A percentile compares a stretch with the other conserved stretches of the same genome.
Evolutionary conservation across 192 early-diverging fungal genomes (phyloP).

Genomic region (Rhizophagus sp.): DNA sequence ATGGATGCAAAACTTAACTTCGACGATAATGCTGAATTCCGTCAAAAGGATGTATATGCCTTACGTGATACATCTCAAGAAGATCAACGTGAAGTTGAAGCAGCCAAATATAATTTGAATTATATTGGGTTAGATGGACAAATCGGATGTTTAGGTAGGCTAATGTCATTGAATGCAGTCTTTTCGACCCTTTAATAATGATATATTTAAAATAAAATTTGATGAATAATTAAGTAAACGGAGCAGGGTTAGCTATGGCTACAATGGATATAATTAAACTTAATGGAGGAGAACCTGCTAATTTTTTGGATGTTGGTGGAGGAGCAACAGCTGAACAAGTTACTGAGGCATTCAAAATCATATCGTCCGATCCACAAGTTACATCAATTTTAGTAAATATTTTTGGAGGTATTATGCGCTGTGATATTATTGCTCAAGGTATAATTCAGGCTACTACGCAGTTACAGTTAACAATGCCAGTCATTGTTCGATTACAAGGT

Average conservation of each 20-base stretch:
- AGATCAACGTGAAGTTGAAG: conserved; percentile 95
- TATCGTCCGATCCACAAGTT: conserved; percentile 94
- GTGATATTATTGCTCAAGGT: conserved; percentile 97
- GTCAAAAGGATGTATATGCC: conserved; percentile 86
- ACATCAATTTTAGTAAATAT: conserved; percentile 99
- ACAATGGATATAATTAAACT: conserved; percentile 99
- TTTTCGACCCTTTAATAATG: background rate
- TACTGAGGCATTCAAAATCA: conserved; percentile 99
- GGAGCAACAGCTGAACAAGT: conserved; percentile 94
- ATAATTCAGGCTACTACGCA: conserved; percentile 94
- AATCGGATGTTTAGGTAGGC: conserved; percentile 90
- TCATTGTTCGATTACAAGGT: conserved; percentile 95
- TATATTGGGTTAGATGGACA: conserved; percentile 99
- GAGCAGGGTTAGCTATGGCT: conserved; percentile 98
- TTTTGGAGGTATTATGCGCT: conserved; percentile 99
- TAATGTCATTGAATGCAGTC: conserved; percentile 6
- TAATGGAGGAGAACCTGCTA: conserved; percentile 97
- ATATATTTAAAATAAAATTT: background rate
- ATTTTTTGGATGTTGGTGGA: conserved; percentile 99
- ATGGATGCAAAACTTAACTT: conserved; percentile 99
- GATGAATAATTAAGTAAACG: conserved; percentile 67
- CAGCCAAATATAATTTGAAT: conserved; percentile 96
- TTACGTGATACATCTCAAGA: conserved; percentile 95
- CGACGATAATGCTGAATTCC: conserved; percentile 99
- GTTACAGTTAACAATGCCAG: conserved; percentile 89